Evolutionary conservation across 208 protist species (phyloP), one percentile per base, ranked within the genome.

Genomic region (Leishmania lainsoni): DNA sequence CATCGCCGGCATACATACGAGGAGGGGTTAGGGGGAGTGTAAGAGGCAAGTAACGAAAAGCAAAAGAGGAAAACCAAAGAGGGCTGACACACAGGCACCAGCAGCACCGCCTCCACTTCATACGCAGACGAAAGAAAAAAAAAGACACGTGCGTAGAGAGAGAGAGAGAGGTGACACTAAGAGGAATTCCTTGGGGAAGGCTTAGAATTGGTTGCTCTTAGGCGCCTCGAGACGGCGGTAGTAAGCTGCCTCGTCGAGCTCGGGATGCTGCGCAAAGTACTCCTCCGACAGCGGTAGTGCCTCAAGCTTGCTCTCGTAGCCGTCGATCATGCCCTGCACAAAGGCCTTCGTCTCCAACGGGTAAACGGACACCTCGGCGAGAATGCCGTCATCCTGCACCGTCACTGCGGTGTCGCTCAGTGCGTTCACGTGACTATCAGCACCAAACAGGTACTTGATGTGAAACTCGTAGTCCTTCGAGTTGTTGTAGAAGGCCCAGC

Each of bases 391-490:
- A 61, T 96, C 91, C 78, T 93, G 84, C 63, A 74, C 42, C 48
- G 79, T 81, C 49, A 93, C 65, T 16, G 49, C 87, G 49, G 91
- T 91, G 66, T 94, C 81, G 26, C 83, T 84, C 4, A 94, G 80
- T 0, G 90, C 65, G 14, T 83, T 69, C 6, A 96, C 78, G 17
- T 74, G 54, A 73, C 91, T 94, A 42, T 94, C 87, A 5, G 83
- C 76, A 70, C 85, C 88, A 71, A 94, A 95, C 49, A 96, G 83
- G 81, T 95, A 96, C 76, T 89, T 89, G 59, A 96, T 87, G 74
- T 93, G 93, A 78, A 96, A 96, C 75, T 96, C 89, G 76, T 96
- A 96, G 76, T 96, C 93, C 73, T 87, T 91, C 0, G 87, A 89
- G 87, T 95, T 94, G 86, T 89, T 95, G 87, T 87, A 94, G 80